Conservation (phyloP, 257 asterid genomes). For the Knoxia roxburghii region DNA sequence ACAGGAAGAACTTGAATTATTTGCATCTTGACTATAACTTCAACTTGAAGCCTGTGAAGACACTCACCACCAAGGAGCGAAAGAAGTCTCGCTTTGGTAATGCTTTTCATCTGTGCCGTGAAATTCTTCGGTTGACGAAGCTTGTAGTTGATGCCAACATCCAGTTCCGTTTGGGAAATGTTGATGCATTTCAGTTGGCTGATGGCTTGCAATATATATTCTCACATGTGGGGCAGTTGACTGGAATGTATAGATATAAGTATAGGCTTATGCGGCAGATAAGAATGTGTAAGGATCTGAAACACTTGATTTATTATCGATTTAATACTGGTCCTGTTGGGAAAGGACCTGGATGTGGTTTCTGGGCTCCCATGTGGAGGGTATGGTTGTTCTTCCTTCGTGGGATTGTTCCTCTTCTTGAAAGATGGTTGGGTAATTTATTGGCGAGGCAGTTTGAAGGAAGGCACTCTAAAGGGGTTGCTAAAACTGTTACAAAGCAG, state of each 20-base stretch:
- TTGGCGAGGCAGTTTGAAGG: constrained; percentile 99
- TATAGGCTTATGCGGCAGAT: constrained; percentile 99
- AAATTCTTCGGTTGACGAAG: constrained; percentile 90
- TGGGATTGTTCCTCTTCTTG: constrained; percentile 96
- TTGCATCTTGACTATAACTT: constrained; percentile 95
- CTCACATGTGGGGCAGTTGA: constrained; percentile 97
- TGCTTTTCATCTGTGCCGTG: constrained; percentile 99
- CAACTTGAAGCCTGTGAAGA: constrained; percentile 96
- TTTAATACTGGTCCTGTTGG: constrained; percentile 99
- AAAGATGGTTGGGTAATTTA: constrained; percentile 95
- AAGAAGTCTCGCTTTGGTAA: constrained; percentile 96
- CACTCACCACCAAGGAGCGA: constrained; percentile 95
- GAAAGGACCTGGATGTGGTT: constrained; percentile 99
- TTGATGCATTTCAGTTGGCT: constrained; percentile 98
- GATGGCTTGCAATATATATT: constrained; percentile 96
- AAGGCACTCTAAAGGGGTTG: constrained; percentile 95
- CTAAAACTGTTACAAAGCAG: constrained; percentile 98
- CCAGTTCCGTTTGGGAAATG: constrained; percentile 97
- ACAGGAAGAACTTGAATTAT: constrained; percentile 87
- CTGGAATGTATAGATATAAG: constrained; percentile 97
- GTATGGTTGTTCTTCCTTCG: constrained; percentile 99
- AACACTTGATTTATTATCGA: constrained; percentile 93
- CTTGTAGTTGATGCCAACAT: constrained; percentile 97
- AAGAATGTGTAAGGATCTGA: constrained; percentile 97
- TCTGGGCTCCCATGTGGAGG: constrained; percentile 99